Conservation (phyloP, 345 rosid species). For the Salix brachista region DNA sequence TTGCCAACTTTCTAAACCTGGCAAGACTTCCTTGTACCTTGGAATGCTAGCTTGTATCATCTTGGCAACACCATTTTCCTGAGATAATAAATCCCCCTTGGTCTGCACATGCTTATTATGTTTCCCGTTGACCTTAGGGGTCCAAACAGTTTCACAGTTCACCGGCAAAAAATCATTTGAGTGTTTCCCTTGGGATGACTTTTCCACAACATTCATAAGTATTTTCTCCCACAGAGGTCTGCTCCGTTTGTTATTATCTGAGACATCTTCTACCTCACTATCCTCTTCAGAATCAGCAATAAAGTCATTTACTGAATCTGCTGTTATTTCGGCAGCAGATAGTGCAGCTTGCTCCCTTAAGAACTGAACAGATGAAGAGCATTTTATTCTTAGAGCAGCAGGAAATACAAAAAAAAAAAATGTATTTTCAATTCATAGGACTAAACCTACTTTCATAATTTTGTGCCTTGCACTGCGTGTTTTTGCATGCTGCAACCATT, state of each 20-base stretch:
- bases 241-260: constrained; percentile 37
- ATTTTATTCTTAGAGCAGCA: constrained; percentile 3
- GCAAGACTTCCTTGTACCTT: constrained; percentile 69
- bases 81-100: constrained; percentile 39
- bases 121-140: constrained; percentile 80
- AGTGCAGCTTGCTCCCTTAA: constrained; percentile 87
- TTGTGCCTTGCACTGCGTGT: constrained; percentile 94
- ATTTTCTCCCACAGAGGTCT: constrained; percentile 68
- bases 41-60: constrained; percentile 63
- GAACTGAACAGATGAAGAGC: constrained; percentile 49
- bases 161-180: constrained; percentile 27
- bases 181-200: constrained; percentile 37
- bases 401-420: neutral
- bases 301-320: constrained; percentile 62
- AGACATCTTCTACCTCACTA: constrained; percentile 54
- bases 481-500: constrained; percentile 90
- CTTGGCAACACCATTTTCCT: constrained; percentile 64
- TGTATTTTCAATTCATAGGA: neutral
- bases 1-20: constrained; percentile 84
- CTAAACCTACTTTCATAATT: constrained; percentile 70
- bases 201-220: constrained; percentile 46
- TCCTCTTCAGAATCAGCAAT: constrained; percentile 68
- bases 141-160: constrained; percentile 48
- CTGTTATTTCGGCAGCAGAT: constrained; percentile 77
- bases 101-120: constrained; percentile 60